These are phyloP conservation scores for Macadamia tetraphylla DNA, from an alignment of 164 flowering plant genomes.

Conservation along the genomic window DNA sequence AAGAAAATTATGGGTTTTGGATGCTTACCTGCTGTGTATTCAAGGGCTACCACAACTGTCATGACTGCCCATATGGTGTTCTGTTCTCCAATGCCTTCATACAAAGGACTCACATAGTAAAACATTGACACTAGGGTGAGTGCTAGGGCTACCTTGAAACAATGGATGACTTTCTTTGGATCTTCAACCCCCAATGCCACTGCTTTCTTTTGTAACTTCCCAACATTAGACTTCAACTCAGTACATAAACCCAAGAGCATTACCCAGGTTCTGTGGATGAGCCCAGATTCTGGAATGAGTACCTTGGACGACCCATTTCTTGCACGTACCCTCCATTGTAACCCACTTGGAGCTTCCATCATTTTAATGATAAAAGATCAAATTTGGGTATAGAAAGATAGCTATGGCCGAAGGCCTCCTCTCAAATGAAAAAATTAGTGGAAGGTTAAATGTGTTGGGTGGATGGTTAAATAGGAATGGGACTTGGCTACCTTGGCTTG, in stretches of 20 bases:
- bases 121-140: slow-evolving; percentile 61
- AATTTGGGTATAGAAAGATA: no score
- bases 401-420: no score
- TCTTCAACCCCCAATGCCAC: slow-evolving; percentile 48
- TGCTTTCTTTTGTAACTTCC: slow-evolving; percentile 38
- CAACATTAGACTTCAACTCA: slow-evolving; percentile 19
- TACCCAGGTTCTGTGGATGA: slow-evolving; percentile 18
- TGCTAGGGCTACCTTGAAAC: slow-evolving; percentile 71
- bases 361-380: no score
- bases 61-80: slow-evolving; percentile 84
- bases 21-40: slow-evolving; percentile 59
- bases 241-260: slow-evolving; percentile 20
- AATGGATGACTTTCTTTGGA: slow-evolving; percentile 58
- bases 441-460: no score
- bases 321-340: slow-evolving; percentile 51
- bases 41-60: slow-evolving; percentile 83
- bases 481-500: no score
- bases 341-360: slow-evolving; percentile 19
- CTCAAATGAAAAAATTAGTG: no score
- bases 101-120: slow-evolving; percentile 71
- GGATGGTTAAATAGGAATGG: no score
- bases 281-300: slow-evolving; percentile 29
- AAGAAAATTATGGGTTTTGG: background rate
- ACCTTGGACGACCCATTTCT: slow-evolving; percentile 31
- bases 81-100: slow-evolving; percentile 62